These are phyloP conservation scores for Chaetomiaceae sp. DNA, from an alignment of 2,329 filamentous ascomycete species.

Conservation along the genomic window DNA sequence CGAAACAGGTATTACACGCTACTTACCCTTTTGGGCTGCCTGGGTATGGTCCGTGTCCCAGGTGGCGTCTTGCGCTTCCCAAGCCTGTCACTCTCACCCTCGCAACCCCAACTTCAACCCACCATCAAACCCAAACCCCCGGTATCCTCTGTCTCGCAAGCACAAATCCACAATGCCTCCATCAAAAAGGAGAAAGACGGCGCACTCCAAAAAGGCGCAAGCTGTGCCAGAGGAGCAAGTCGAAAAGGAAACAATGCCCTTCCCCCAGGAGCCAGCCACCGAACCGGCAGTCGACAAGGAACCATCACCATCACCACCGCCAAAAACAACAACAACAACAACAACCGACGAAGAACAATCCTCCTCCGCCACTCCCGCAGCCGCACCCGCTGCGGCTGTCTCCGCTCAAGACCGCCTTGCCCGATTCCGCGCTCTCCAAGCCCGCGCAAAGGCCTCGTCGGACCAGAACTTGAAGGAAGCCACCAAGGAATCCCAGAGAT, in stretches of 20 bases:
- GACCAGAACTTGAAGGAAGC: constrained; percentile 79
- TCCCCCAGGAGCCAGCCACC: not conserved
- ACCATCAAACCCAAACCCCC: not conserved
- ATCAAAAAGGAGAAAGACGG: constrained; percentile 32
- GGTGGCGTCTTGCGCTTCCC: too few relatives aligned
- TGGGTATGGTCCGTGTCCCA: too few relatives aligned
- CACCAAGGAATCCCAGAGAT: constrained; percentile 73
- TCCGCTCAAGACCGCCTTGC: constrained; percentile 65
- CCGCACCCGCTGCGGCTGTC: constrained; percentile 32
- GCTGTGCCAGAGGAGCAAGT: constrained; percentile 10
- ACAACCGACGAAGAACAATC: constrained; percentile 5
- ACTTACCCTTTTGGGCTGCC: too few relatives aligned
- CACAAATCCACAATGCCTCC: constrained; percentile 27
- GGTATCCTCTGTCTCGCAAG: not conserved
- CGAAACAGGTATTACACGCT: too few relatives aligned
- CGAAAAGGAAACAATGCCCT: constrained; percentile 9
- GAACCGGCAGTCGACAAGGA: constrained; percentile 9
- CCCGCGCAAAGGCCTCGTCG: constrained; percentile 68
- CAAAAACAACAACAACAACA: constrained; percentile 5
- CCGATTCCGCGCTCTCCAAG: constrained; percentile 82
- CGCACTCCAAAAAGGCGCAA: constrained; percentile 14
- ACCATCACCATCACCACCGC: constrained; percentile 13
- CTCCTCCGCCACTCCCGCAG: not conserved
- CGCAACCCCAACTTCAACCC: not conserved
- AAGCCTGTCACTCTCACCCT: too few relatives aligned